A percentile compares a stretch with the other conserved stretches of the same genome.
phyloP scores from a whole-genome alignment of 2,329 filamentous ascomycete genomes.

The Rhytidhysteron rufulum region DNA sequence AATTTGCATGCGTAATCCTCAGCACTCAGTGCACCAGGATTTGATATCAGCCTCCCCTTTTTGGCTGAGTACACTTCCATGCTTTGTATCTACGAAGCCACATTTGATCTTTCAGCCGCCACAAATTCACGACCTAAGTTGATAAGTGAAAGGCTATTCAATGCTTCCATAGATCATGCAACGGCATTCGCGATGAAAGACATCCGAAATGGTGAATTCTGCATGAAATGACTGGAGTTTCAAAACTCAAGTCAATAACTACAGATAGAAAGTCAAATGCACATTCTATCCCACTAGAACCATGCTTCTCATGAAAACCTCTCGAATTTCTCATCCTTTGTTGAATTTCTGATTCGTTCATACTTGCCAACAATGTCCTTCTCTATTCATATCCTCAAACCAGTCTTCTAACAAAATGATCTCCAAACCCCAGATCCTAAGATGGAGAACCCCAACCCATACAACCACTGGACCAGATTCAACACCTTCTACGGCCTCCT shows the following conservation, averaged over 20 bases:
- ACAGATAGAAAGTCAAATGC: neutral
- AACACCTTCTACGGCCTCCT: constrained; percentile 24
- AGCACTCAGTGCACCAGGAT: no score
- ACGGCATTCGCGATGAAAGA: neutral
- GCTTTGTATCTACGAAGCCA: no score
- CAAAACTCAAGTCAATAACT: neutral
- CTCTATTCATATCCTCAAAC: neutral
- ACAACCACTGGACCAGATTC: constrained; percentile 21
- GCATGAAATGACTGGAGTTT: neutral
- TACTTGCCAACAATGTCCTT: neutral
- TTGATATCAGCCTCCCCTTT: no score
- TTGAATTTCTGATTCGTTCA: no score
- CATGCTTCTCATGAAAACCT: neutral
- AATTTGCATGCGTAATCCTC: no score
- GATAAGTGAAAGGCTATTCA: neutral
- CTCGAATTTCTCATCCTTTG: no score
- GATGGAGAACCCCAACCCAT: neutral
- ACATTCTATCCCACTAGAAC: neutral
- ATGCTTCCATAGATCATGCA: neutral
- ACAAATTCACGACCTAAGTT: neutral
- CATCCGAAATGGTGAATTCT: neutral
- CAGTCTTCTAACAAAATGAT: neutral
- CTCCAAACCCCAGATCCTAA: neutral
- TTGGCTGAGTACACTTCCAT: no score
- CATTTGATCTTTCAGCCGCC: neutral